A percentile compares a stretch with the other conserved stretches of the same genome.
These are phyloP conservation scores for Somion occarium DNA, from an alignment of 1,284 basidiomycete species.

Conservation along the genomic window DNA sequence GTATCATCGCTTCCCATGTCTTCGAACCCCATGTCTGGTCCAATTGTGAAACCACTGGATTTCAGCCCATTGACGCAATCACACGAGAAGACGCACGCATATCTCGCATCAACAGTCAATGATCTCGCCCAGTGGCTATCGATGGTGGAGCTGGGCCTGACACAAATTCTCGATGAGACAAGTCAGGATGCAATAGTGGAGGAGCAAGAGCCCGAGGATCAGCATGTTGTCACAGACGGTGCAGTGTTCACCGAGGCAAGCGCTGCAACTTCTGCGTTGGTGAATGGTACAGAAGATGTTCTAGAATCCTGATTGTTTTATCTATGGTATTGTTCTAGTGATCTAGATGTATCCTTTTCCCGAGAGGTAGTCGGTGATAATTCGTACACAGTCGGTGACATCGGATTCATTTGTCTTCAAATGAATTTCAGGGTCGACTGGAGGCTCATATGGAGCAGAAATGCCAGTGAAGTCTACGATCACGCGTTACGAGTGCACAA, in stretches of 20 bases:
- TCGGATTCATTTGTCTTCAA: constrained; percentile 84
- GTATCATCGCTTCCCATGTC: constrained; percentile 8
- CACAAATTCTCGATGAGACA: constrained; percentile 53
- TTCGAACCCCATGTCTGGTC: constrained; percentile 26
- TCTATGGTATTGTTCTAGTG: neutral
- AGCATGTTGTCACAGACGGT: neutral
- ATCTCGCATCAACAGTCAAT: constrained; percentile 74
- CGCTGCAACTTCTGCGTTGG: neutral
- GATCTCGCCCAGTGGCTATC: constrained; percentile 81
- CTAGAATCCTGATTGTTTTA: neutral
- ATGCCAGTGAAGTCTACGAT: constrained; percentile 94
- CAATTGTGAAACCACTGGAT: constrained; percentile 63
- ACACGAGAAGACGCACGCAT: constrained; percentile 62
- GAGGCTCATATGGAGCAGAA: constrained; percentile 95
- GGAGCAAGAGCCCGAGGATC: constrained; percentile 40
- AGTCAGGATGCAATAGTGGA: constrained; percentile 40
- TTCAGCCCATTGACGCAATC: constrained; percentile 55
- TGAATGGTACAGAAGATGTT: neutral
- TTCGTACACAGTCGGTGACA: constrained; percentile 76
- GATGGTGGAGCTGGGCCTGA: constrained; percentile 69
- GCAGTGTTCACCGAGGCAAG: neutral
- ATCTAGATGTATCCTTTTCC: constrained; percentile 51
- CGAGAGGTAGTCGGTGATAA: constrained; percentile 81
- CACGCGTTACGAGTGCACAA: neutral
- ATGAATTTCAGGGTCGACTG: constrained; percentile 85